Base-by-base conservation (phyloP, 306 rosid species). In the Alnus glutinosa region DNA sequence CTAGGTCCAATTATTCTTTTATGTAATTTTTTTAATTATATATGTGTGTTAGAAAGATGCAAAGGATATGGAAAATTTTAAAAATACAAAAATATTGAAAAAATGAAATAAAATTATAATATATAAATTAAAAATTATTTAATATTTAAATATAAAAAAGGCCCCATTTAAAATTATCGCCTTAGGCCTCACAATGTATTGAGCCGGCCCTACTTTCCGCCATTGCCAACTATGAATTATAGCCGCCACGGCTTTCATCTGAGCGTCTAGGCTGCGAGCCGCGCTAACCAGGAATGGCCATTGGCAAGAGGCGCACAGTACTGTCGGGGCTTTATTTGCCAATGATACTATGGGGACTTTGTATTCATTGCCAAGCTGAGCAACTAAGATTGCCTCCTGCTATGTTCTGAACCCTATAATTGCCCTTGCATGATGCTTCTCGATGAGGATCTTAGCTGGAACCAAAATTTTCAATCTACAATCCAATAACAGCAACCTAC, bases 221-320 rank as follows among this genome's bases (percentile, higher is more conserved):
- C 76, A 68, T 59, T 68, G 36, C 84, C 80, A 75, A 55, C 42
- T 75, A 6, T 15, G 34, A 59, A 75, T 69, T 68, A 75, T 68
- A 50, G 80, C 75, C 16, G 64, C 80, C 37, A 80, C 55, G 3
- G 55, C 79, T 67, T 80, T 55, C 71, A 80, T 80, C 32, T 75
- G 61, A 46, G 47, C 12, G 0, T 54, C 54, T 37, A 67, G 84
- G 30, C 55, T 68, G 48, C 71, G 69, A 54, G 79, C 78, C 0
- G 79, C 79, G 28, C 48, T 70, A 42, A 75, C 70, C 5, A 75
- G 74, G 63, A 74, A 80, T 8, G 75, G 49, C 73, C 71, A 34
- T 16, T 54, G 76, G 11, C 34, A 3, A 7, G 69, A 51, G 32
- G 70, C 46, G 63, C 71, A 64, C 16, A 9, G 46, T 54, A 23